phyloP scores from a whole-genome alignment of 148 eudicot genomes.

The Camellia lanceoleosa region DNA sequence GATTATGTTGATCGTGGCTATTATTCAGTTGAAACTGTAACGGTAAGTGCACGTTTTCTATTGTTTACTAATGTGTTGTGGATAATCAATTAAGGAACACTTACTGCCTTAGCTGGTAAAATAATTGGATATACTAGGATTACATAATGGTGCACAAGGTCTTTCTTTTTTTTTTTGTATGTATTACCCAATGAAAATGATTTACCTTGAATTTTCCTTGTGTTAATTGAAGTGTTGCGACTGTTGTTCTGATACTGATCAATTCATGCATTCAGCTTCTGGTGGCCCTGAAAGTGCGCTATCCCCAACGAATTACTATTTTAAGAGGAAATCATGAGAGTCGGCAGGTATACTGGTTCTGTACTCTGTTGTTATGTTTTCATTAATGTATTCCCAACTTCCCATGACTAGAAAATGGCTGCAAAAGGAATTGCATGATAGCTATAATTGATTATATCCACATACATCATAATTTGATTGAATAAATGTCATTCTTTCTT shows the following conservation, averaged over 20 bases:
- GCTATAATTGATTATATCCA: not conserved
- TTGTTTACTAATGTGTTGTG: not conserved
- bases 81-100: constrained; percentile 1
- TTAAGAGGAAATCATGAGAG: constrained; percentile 97
- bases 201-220: constrained; percentile 5
- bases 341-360: constrained; percentile 60
- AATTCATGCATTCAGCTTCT: constrained; percentile 55
- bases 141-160: not conserved
- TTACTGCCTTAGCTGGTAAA: not conserved
- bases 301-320: constrained; percentile 84
- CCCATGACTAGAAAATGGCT: not conserved
- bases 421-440: constrained; percentile 13
- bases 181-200: not conserved
- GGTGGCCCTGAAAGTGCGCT: constrained; percentile 96
- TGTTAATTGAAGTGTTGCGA: constrained; percentile 10
- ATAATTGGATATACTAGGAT: too few relatives aligned
- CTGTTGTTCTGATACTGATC: constrained; percentile 15
- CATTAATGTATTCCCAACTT: constrained; percentile 4
- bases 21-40: constrained; percentile 94
- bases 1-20: constrained; percentile 98
- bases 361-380: not conserved
- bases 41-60: constrained; percentile 47
- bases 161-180: not conserved
- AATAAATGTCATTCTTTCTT: not conserved
- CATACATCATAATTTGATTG: not conserved